These are phyloP conservation scores for Cladorrhinum sp. DNA, from an alignment of 2,329 filamentous ascomycete genomes.

Conservation along the genomic window DNA sequence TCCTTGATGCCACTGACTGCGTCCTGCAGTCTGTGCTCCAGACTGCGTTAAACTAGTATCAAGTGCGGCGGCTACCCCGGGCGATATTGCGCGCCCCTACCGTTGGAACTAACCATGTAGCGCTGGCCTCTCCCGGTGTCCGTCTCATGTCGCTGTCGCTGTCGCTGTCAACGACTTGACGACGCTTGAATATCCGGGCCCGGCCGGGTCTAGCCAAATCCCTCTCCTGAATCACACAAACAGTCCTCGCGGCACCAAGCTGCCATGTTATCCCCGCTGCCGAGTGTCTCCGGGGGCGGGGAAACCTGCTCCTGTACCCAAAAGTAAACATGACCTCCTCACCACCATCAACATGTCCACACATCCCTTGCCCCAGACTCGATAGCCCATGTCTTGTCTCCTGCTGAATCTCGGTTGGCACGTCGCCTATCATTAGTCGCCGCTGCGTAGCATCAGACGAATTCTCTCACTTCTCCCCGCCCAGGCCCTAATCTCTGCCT, in stretches of 20 bases:
- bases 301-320: neutral
- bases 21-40: conserved; percentile 1
- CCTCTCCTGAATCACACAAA: neutral
- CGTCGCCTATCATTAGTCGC: neutral
- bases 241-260: neutral
- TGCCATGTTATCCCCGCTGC: neutral
- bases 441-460: conserved; percentile 10
- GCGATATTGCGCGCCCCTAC: conserved; percentile 12
- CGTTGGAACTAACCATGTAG: conserved; percentile 2
- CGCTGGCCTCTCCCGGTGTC: conserved; percentile 4
- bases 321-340: neutral
- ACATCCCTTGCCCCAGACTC: neutral
- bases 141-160: neutral
- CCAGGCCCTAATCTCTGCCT: neutral
- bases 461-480: neutral
- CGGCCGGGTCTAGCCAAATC: neutral
- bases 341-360: neutral
- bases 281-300: neutral
- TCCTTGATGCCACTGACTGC: conserved; percentile 1
- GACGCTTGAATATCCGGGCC: neutral
- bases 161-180: neutral
- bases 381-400: neutral
- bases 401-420: neutral
- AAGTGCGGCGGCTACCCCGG: conserved; percentile 2
- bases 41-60: conserved; percentile 9